Evolutionary conservation across 2,329 filamentous ascomycete genomes (phyloP), one percentile per base, ranked within the genome.

Genomic region (Fusarium globosum): DNA sequence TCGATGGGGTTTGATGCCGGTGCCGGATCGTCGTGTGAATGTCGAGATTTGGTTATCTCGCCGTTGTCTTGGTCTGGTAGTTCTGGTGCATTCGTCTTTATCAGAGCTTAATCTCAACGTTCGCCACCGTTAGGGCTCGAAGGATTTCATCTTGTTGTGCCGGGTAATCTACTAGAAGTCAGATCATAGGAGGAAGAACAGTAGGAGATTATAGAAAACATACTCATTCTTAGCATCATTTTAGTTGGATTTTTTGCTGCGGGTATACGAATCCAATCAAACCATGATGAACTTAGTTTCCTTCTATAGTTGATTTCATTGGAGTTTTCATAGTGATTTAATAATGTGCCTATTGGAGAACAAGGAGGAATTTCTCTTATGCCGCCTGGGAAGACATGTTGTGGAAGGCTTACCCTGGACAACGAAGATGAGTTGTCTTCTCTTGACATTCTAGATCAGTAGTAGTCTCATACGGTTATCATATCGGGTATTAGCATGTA

Each of bases 11-110:
- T 62, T 43, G 48, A 62, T 70, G 55, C 61, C 51, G 51, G 67
- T 67, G 58, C 68, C 59, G 67, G 71, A 73, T 73, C 71, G 68
- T 58, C 71, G 30, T 64, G 14, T 38, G 57, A 28, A 14, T 52
- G 48, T 62, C 66, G 33, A 41, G 46, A 56, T 71, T 70, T 67
- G 62, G 59, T 36, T 35, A 55, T 43, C 36, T 61, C 58, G 26
- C 42, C 42, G n/a, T 36, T 33, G 14, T 23, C 35, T 23, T 61
- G 41, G 66, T 68, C 63, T 64, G 46, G 28, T 35, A 48, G 38
- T 38, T 36, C 57, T 57, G 33, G 8, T 45, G 38, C 33, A 45
- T 53, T 71, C 30, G 20, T 52, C 30, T n/a, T 46, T 13, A 20
- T 33, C 21, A n/a, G 18, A 30, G 21, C 35, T 26, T 55, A 18